These are phyloP conservation scores for Tylopilus sp. DNA, from an alignment of 1,284 basidiomycete species.

Conservation along the genomic window DNA sequence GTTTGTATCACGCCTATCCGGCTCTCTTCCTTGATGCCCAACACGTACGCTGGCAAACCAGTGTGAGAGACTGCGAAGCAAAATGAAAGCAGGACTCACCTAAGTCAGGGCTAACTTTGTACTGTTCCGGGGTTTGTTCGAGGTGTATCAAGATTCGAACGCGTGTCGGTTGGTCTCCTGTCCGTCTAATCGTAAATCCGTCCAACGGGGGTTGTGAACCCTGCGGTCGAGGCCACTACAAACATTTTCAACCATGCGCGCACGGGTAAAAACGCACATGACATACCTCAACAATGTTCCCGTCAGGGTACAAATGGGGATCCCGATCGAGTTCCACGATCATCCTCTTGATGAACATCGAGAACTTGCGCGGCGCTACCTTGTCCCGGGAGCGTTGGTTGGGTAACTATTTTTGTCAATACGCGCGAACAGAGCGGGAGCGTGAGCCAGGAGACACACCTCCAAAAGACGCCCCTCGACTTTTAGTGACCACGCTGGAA, in stretches of 20 bases:
- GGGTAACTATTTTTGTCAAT: conserved; percentile 38
- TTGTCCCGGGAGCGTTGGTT: conserved; percentile 70
- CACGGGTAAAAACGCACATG: background rate
- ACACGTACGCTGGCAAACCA: conserved; percentile 47
- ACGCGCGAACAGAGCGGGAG: background rate
- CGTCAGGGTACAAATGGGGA: conserved; percentile 76
- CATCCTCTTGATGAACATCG: conserved; percentile 80
- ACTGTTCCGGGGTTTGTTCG: conserved; percentile 85
- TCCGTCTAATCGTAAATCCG: conserved; percentile 85
- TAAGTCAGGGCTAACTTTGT: conserved; percentile 77
- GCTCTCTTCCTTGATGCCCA: conserved; percentile 86
- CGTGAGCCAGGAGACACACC: conserved; percentile 39
- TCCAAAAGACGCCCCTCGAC: conserved; percentile 87
- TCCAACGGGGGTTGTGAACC: conserved; percentile 63
- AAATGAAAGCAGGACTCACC: conserved; percentile 37
- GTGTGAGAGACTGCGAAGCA: conserved; percentile 10
- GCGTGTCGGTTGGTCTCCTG: conserved; percentile 76
- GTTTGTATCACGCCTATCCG: conserved; percentile 79
- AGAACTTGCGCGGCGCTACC: conserved; percentile 72
- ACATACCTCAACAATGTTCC: conserved; percentile 70
- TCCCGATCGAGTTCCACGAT: conserved; percentile 88
- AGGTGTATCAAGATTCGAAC: conserved; percentile 80
- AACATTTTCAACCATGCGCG: background rate
- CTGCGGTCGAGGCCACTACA: conserved; percentile 69
- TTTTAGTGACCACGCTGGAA: conserved; percentile 88